Evolutionary conservation across 768 basidiomycete genomes (phyloP).

Genomic region (Russula dissimulans): DNA sequence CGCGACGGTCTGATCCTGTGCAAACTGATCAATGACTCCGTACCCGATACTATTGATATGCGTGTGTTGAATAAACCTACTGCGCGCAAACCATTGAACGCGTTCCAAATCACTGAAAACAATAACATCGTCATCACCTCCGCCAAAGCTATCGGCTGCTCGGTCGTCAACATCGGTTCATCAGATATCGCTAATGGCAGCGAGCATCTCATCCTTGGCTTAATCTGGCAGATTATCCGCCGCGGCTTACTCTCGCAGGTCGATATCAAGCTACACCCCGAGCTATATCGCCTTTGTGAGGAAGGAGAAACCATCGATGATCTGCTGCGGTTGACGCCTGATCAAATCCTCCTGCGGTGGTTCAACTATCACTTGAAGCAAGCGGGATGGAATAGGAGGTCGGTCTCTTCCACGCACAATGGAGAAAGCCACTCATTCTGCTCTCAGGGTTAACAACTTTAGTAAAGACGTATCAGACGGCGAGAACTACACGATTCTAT

Average conservation of each 20-base stretch:
- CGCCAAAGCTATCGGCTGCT: slow-evolving; percentile 95
- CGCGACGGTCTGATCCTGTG: slow-evolving; percentile 93
- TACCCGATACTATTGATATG: slow-evolving; percentile 97
- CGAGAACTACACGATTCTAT: slow-evolving; percentile 93
- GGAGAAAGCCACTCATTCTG: neutral
- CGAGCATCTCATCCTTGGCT: slow-evolving; percentile 92
- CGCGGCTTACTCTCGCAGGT: slow-evolving; percentile 89
- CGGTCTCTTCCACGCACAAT: slow-evolving; percentile 11
- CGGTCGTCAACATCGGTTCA: slow-evolving; percentile 96
- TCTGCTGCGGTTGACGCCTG: slow-evolving; percentile 85
- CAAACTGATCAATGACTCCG: slow-evolving; percentile 98
- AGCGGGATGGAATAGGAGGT: slow-evolving; percentile 87
- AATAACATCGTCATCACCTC: slow-evolving; percentile 99
- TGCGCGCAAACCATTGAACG: slow-evolving; percentile 77
- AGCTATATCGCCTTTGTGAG: slow-evolving; percentile 90
- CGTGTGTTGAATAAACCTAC: slow-evolving; percentile 93
- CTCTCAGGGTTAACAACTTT: slow-evolving; percentile 85
- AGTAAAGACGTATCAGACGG: slow-evolving; percentile 94
- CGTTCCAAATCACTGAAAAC: slow-evolving; percentile 99
- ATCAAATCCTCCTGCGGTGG: slow-evolving; percentile 97
- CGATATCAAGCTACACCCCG: slow-evolving; percentile 97
- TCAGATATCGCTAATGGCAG: slow-evolving; percentile 85
- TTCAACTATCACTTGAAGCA: slow-evolving; percentile 98
- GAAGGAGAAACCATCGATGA: slow-evolving; percentile 98
- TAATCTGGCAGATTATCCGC: slow-evolving; percentile 99